A percentile compares a stretch with the other conserved stretches of the same genome.
phyloP scores from a whole-genome alignment of 2,329 filamentous ascomycete genomes.

The Scedosporium apiospermum region DNA sequence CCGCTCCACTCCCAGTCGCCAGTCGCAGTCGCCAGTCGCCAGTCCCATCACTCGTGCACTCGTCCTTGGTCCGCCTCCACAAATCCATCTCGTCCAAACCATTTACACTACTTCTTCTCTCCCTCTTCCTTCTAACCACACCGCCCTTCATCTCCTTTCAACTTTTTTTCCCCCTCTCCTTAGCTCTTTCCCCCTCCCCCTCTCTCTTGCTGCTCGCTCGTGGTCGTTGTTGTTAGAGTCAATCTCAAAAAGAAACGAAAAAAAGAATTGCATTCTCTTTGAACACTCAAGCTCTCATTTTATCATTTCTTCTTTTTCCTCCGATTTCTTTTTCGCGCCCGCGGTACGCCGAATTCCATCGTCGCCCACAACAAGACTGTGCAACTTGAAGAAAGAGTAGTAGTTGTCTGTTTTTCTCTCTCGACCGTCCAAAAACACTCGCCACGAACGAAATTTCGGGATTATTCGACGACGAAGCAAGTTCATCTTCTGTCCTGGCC shows the following conservation, averaged over 20 bases:
- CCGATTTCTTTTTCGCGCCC: background rate
- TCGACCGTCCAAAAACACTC: background rate
- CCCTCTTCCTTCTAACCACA: conserved; percentile 22
- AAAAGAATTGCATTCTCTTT: conserved; percentile 8
- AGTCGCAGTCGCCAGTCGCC: conserved; percentile 9
- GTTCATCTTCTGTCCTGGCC: conserved; percentile 6
- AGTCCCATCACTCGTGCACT: conserved; percentile 12
- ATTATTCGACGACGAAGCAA: conserved; percentile 6
- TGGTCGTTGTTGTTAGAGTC: conserved; percentile 18
- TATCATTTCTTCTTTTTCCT: conserved; percentile 7
- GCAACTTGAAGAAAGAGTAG: background rate
- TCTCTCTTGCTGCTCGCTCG: conserved; percentile 18
- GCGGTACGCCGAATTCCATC: background rate
- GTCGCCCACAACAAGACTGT: background rate
- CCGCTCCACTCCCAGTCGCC: conserved; percentile 10
- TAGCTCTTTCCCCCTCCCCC: conserved; percentile 22
- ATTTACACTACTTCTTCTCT: conserved; percentile 19
- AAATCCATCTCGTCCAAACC: conserved; percentile 7
- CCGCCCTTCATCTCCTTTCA: conserved; percentile 21
- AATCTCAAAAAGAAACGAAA: conserved; percentile 12
- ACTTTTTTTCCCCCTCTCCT: conserved; percentile 20
- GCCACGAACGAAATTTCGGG: background rate
- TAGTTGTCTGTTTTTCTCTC: background rate
- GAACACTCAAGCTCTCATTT: background rate
- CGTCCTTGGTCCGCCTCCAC: conserved; percentile 20